Percentiles rank a stretch among this genome's conserved stretches.
Evolutionary conservation across 2,329 filamentous ascomycete species (phyloP).

Genomic region (Fusarium cicatricum): DNA sequence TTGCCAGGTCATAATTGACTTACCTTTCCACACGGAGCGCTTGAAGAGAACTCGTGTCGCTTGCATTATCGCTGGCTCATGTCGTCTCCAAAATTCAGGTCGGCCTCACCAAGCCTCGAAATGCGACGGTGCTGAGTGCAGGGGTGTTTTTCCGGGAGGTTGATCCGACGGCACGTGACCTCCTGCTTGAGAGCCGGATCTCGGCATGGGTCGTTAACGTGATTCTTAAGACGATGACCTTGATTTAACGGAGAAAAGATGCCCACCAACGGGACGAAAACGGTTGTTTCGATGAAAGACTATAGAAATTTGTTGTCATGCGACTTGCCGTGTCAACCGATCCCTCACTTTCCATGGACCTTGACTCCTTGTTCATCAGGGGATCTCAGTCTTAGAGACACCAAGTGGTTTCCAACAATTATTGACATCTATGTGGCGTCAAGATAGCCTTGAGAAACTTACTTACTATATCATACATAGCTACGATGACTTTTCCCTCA

Average conservation of each 20-base stretch:
- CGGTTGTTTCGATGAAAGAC: constrained; percentile 20
- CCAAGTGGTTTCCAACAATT: constrained; percentile 1
- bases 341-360: not conserved
- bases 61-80: constrained; percentile 63
- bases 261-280: constrained; percentile 29
- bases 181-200: constrained; percentile 1
- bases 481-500: too few relatives aligned
- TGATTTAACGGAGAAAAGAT: constrained; percentile 22
- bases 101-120: constrained; percentile 28
- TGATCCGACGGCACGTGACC: constrained; percentile 32
- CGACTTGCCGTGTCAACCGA: constrained; percentile 6
- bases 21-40: constrained; percentile 91
- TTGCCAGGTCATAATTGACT: constrained; percentile 19
- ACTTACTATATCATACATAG: too few relatives aligned
- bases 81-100: constrained; percentile 36
- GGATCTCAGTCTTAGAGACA: not conserved
- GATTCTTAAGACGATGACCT: constrained; percentile 7
- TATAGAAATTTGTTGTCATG: constrained; percentile 4
- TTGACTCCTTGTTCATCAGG: not conserved
- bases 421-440: too few relatives aligned
- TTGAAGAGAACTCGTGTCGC: constrained; percentile 72
- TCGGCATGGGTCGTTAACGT: constrained; percentile 22
- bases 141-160: constrained; percentile 28
- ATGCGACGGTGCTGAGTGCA: constrained; percentile 17
- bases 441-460: too few relatives aligned